Evolutionary conservation across 2,329 filamentous ascomycete species (phyloP), one percentile per base, ranked within the genome.

Genomic region (Chrysoporthe austroafricana): DNA sequence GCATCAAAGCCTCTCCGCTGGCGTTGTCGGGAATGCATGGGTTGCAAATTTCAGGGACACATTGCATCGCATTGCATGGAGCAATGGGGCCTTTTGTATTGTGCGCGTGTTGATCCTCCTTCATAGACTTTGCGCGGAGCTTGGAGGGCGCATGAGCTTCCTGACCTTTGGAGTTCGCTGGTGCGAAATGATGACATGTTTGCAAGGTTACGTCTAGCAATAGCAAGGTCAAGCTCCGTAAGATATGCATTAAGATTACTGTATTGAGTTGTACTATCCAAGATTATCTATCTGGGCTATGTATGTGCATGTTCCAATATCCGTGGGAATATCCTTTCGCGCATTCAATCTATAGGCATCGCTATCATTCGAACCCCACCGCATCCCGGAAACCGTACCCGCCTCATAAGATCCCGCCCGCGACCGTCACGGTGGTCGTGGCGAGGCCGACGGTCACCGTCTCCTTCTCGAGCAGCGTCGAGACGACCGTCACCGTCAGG

Each of bases 401-500:
- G n/a, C 26, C 32, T 59, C 26, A 60, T 5, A 60, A 60, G 7
- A 60, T 44, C 2, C 57, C 58, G 6, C 42, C 58, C 42, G 58
- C 58, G 26, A 58, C 68, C 44, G n/a, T 60, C 57, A 65, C 62
- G n/a, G 68, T 69, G 13, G 65, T 62, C 3, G 65, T 66, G 32
- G 18, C 52, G 7, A 54, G 14, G 6, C 44, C 57, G 6, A 62
- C 60, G 21, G 59, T 57, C 21, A 62, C 50, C n/a, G 64, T 62
- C 52, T 64, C 62, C 52, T 42, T 44, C 52, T 58, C 39, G 4
- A 64, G 26, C 13, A 64, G 43, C n/a, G 64, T 69, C 57, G 65
- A 67, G 36, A 69, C 52, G 18, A 65, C 60, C 44, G 65, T 69
- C 26, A 69, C 68, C 8, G 68, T 69, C 46, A 69, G 18, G n/a